Percentiles rank a stretch among this genome's conserved stretches.
phyloP scores from a whole-genome alignment of 2,329 filamentous ascomycete species.

The Fusarium siculi region DNA sequence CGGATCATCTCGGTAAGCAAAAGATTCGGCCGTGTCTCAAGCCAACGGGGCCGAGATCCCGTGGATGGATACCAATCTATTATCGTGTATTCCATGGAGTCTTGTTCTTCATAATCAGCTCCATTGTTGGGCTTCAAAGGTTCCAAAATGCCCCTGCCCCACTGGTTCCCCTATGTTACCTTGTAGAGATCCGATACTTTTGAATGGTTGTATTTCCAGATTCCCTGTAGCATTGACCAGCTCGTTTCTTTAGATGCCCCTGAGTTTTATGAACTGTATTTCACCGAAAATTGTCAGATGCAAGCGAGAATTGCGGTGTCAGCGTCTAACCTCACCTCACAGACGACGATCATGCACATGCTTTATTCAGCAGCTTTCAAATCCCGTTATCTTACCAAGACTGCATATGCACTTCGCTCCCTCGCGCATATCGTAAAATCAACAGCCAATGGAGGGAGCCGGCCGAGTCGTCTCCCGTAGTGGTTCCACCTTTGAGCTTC shows the following conservation, averaged over 20 bases:
- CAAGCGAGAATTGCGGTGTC: neutral
- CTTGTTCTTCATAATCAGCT: neutral
- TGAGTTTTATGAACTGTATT: neutral
- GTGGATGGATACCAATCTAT: neutral
- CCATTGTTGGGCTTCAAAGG: conserved; percentile 39
- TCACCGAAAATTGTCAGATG: neutral
- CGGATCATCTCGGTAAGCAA: conserved; percentile 20
- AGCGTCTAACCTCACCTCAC: neutral
- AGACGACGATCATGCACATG: neutral
- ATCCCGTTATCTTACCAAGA: conserved; percentile 4
- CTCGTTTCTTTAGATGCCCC: conserved; percentile 17
- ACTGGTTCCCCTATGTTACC: conserved; percentile 14
- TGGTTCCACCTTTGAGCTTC: conserved; percentile 11
- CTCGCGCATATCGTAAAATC: conserved; percentile 1
- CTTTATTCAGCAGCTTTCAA: conserved; percentile 1
- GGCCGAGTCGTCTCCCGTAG: conserved; percentile 31
- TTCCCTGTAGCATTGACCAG: conserved; percentile 4
- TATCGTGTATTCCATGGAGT: neutral
- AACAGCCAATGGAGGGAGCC: conserved; percentile 17
- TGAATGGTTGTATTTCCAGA: neutral
- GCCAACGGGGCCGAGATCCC: conserved; percentile 31
- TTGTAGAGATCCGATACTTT: conserved; percentile 13
- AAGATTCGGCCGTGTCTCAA: conserved; percentile 13
- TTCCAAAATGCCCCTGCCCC: conserved; percentile 13
- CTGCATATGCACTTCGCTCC: neutral